Evolutionary conservation across 140 eudicot genomes (phyloP).

Genomic region (Cichorium intybus): DNA sequence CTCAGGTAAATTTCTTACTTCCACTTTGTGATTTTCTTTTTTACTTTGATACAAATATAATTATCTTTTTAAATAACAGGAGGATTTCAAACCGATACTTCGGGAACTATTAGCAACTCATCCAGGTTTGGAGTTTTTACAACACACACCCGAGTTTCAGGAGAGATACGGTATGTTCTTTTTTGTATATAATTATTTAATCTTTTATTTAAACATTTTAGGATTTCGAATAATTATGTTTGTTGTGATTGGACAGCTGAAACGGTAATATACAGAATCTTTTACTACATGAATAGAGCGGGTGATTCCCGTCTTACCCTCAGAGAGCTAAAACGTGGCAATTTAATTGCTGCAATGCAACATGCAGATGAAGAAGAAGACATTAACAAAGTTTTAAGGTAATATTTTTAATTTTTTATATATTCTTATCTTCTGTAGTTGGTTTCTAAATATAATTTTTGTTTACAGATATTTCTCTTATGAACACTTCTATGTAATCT

Average conservation of each 20-base stretch:
- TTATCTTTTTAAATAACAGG: conserved; percentile 55
- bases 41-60: no score
- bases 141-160: conserved; percentile 93
- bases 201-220: background rate
- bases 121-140: conserved; percentile 96
- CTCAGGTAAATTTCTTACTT: conserved; percentile 48
- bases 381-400: conserved; percentile 94
- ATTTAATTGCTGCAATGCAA: conserved; percentile 87
- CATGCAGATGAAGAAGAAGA: conserved; percentile 99
- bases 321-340: conserved; percentile 85
- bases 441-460: conserved; percentile 2
- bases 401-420: background rate
- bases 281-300: conserved; percentile 82
- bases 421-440: background rate
- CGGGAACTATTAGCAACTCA: conserved; percentile 93
- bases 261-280: conserved; percentile 97
- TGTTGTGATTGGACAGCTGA: conserved; percentile 57
- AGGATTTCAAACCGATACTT: conserved; percentile 89
- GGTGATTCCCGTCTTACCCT: conserved; percentile 88
- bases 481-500: conserved; percentile 92
- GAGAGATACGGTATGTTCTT: conserved; percentile 79
- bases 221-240: background rate
- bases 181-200: background rate
- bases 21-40: no score
- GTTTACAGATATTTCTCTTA: conserved; percentile 83